Percentiles rank a stretch among this genome's conserved stretches.
These are phyloP conservation scores for Cucurbita pepo DNA, from an alignment of 306 rosid species.

Conservation along the genomic window DNA sequence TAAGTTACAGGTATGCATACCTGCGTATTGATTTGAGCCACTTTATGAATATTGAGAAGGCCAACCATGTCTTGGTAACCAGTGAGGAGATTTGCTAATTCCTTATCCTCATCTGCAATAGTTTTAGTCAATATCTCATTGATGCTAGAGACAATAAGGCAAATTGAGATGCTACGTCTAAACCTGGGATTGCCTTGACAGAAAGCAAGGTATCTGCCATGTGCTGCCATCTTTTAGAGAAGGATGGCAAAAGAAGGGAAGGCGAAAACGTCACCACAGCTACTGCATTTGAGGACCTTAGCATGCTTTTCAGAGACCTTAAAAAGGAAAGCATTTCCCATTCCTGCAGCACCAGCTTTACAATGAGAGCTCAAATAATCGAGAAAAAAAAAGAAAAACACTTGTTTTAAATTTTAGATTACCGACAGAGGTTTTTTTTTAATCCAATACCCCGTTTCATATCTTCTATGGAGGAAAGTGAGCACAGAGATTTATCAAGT, in stretches of 20 bases:
- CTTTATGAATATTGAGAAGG: conserved; percentile 60
- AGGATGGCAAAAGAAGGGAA: conserved; percentile 45
- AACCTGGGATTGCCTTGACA: conserved; percentile 79
- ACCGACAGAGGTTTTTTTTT: not conserved
- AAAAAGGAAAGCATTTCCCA: conserved; percentile 83
- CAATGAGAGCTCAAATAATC: not conserved
- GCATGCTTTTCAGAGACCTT: conserved; percentile 52
- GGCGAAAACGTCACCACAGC: conserved; percentile 63
- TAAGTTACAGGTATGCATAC: conserved; percentile 10
- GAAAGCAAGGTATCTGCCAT: conserved; percentile 84
- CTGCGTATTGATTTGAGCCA: conserved; percentile 72
- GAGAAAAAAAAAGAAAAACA: not conserved
- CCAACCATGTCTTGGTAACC: conserved; percentile 95
- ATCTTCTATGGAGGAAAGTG: not conserved
- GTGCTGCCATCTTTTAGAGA: conserved; percentile 74
- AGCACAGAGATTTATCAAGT: not conserved
- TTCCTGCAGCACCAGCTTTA: conserved; percentile 34
- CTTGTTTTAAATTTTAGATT: not conserved
- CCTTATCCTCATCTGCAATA: conserved; percentile 70
- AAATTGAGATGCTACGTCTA: not conserved
- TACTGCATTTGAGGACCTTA: conserved; percentile 58
- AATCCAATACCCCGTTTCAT: not conserved
- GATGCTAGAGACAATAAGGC: not conserved
- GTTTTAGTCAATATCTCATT: not conserved
- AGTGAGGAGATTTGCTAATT: conserved; percentile 71